phyloP scores from a whole-genome alignment of 2,329 filamentous ascomycete species.

The Parascedosporium putredinis region DNA sequence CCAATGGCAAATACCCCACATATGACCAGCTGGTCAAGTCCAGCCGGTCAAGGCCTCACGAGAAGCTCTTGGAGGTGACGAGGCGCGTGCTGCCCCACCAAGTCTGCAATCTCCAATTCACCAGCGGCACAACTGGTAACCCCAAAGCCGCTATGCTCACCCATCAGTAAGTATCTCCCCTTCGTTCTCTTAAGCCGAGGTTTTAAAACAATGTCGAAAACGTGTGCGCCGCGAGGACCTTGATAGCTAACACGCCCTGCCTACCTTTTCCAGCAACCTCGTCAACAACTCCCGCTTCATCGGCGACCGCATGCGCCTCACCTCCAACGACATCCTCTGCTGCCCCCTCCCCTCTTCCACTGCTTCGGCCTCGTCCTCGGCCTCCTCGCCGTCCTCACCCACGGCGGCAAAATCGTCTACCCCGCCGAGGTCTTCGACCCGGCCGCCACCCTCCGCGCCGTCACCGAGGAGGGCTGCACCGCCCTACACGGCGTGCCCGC shows the following conservation, averaged over 20 bases:
- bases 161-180: conserved; percentile 46
- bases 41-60: conserved; percentile 36
- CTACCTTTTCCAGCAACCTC: conserved; percentile 37
- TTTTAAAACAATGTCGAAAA: too few species aligned
- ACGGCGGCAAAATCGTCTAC: conserved; percentile 67
- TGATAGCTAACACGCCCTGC: not conserved
- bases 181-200: too few species aligned
- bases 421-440: conserved; percentile 66
- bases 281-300: conserved; percentile 61
- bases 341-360: conserved; percentile 77
- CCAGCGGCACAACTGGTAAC: conserved; percentile 61
- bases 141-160: conserved; percentile 69
- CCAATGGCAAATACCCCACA: conserved; percentile 42
- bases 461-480: conserved; percentile 58
- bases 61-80: conserved; percentile 41
- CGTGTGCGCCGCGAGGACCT: too few species aligned
- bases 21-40: conserved; percentile 48
- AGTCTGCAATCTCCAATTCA: conserved; percentile 66
- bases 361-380: conserved; percentile 76
- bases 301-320: conserved; percentile 64
- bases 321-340: conserved; percentile 57
- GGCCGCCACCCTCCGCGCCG: conserved; percentile 52
- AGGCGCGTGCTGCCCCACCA: conserved; percentile 50
- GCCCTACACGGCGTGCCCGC: conserved; percentile 73
- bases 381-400: conserved; percentile 60